Evolutionary conservation across 2,329 filamentous ascomycete genomes (phyloP), one percentile per base, ranked within the genome.

Genomic region (Aaosphaeria arxii): DNA sequence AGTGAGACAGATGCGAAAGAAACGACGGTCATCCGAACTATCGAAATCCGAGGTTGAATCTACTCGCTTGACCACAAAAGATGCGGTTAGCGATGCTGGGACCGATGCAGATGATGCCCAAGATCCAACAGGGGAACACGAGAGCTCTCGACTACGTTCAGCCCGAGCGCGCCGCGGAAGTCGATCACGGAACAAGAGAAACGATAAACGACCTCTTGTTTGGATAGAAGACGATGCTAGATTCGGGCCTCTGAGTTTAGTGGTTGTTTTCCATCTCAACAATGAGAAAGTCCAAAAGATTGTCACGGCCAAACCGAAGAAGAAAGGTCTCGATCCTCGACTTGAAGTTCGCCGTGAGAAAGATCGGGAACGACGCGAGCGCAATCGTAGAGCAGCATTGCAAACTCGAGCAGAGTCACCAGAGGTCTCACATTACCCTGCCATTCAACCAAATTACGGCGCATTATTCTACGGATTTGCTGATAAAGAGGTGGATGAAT

Each of bases 401-500:
- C 70, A 61, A 30, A 58, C 56, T 6, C 56, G 60, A 43, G 38
- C 44, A 6, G 67, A 71, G 36, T 73, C 75, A 35, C 62, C 64
- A 30, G 74, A 77, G 31, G 50, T 74, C 66, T 36, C 78, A 77
- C 63, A 82, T 78, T 67, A 83, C 56, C 83, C 82, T 47, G 75
- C 80, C 64, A 86, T 70, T 64, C 86, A 70, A 73, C 83, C 72
- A 67, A 82, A 59, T 73, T 91, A 89, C 63, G 83, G 84, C 1
- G 87, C 90, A 51, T 88, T 89, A 1, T 92, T 95, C 63, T 92
- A 92, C 59, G 89, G 89, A 0, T 91, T 96, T 55, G 87, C 88
- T 52, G 92, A 96, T 57, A 89, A 88, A 56, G 92, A 96, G 58
- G 84, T 84, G 13, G 91, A 96, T 50, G 91, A 97, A 61, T 76